Base-by-base conservation (phyloP, 306 rosid genomes). In the Cicer bijugum region DNA sequence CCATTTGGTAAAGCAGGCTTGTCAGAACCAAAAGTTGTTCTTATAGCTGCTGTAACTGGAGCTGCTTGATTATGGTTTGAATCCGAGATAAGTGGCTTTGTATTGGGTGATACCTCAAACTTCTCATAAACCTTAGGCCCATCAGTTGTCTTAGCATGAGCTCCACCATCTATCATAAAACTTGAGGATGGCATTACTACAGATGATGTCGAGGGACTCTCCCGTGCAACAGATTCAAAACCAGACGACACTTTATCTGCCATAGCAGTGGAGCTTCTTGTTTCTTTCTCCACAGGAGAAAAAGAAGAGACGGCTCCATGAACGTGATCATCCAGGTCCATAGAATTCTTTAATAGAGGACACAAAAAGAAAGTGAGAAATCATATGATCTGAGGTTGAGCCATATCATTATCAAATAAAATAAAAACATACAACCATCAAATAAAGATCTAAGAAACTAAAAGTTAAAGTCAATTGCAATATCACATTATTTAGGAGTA, bases 321-420 rank as follows among this genome's bases (percentile, higher is more conserved):
- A 69, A 65, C 84, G 52, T 85, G 90, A 28, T 89, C 97, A 67
- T 89, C 97, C 80, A 89, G 78, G 75, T 93, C 98, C 83, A 86
- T 64, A 85, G 20, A 91, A 85, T 88, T 86, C 92, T 91, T 43
- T 15, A 51, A 78, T 60, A 15, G 71, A 19, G 19, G 47, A 33
- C n/a, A 50, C 44, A 50, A 39, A 58, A 58, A 60, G 8, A 67
- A 12, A 73, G 58, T 11, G 40, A 74, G 37, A 38, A 52, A 74
- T 67, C 61, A 82, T 28, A 28, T 12, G 58, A 39, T 23, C 58
- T 72, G 40, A 76, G 9, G 70, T 44, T 16, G 50, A 42, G 50
- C 67, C 2, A 7, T 59, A 59, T 28, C 35, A 28, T 1, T 33
- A 59, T 59, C 43, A 33, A 59, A 12, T 28, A 12, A 57, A 33